Evolutionary conservation across 2,329 filamentous ascomycete genomes (phyloP), one percentile per base, ranked within the genome.

Genomic region (Neopestalotiopsis sp.): DNA sequence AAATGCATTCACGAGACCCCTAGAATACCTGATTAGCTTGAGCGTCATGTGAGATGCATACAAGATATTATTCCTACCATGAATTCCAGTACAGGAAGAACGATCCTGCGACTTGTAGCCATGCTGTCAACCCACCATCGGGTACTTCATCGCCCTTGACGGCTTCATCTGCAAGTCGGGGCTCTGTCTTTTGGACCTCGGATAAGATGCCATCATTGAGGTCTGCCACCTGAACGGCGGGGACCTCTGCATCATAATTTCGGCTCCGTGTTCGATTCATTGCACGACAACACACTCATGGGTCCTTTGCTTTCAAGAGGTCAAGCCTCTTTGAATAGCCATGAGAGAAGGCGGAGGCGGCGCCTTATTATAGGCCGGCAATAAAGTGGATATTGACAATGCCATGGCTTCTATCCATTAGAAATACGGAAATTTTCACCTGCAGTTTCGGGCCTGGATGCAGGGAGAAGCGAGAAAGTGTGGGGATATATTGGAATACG

Each of bases 81-180:
- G 57, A 45, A 24, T 67, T 67, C 28, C 45, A 67, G 17, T 38
- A 57, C 38, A 67, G 38, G 24, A 20, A 63, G 40, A 61, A 67
- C 24, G 78, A 75, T n/a, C 80, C 79, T 49, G 82, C 71, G 10
- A 83, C 81, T 66, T 82, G 79, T n/a, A 83, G 74, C 81, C 81
- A 83, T 5, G 81, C 81, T 6, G 71, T 66, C 14, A 79, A 73
- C 1, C 81, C 81, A 58, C 81, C 81, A 66, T 81, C 79, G 10
- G 78, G 77, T 4, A 40, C 58, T 32, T 24, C 49, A 20, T 32
- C 24, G 13, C 30, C 63, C 28, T 56, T 38, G 24, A 56, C 49
- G 38, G 28, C 32, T 7, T 28, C 61, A 14, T 45, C 20, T 20
- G n/a, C 20, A 14, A 64, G 9, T 2, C 28, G 38, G 13, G 61